Evolutionary conservation across 768 basidiomycete species (phyloP).

Genomic region (Inosperma sp.): DNA sequence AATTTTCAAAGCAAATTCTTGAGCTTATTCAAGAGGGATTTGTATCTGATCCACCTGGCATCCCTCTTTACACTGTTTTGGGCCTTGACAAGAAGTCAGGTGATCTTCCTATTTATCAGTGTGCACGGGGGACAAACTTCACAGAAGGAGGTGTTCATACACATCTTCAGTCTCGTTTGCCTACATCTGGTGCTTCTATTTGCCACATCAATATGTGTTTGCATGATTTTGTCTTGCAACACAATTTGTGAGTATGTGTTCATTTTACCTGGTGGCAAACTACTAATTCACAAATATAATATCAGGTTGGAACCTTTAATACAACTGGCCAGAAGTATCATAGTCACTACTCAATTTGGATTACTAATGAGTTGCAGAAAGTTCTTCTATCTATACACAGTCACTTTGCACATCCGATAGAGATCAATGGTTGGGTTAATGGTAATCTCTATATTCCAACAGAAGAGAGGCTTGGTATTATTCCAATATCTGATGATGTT

Average conservation of each 20-base stretch:
- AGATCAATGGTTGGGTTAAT: constrained; percentile 15
- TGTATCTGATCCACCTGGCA: constrained; percentile 26
- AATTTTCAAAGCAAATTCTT: constrained; percentile 23
- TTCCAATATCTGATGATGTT: constrained; percentile 9
- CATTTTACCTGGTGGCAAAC: neutral
- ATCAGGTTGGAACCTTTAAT: constrained; percentile 20
- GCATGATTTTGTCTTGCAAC: neutral
- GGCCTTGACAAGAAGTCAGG: constrained; percentile 18
- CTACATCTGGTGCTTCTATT: neutral
- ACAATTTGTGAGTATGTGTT: neutral
- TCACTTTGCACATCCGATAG: neutral
- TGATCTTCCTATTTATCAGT: constrained; percentile 18
- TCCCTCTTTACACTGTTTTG: constrained; percentile 19
- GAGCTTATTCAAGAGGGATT: constrained; percentile 19
- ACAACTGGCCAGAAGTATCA: constrained; percentile 14
- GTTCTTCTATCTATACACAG: constrained; percentile 3
- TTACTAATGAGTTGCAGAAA: constrained; percentile 9
- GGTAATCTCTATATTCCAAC: constrained; percentile 16
- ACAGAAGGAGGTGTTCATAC: constrained; percentile 3
- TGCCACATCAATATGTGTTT: neutral
- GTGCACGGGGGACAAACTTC: constrained; percentile 12
- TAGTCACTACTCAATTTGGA: constrained; percentile 19
- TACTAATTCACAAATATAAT: neutral
- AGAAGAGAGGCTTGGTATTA: constrained; percentile 13
- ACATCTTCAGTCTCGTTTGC: neutral